phyloP scores from a whole-genome alignment of 176 grass and related monocot genomes.

The Oryza australiensis region DNA sequence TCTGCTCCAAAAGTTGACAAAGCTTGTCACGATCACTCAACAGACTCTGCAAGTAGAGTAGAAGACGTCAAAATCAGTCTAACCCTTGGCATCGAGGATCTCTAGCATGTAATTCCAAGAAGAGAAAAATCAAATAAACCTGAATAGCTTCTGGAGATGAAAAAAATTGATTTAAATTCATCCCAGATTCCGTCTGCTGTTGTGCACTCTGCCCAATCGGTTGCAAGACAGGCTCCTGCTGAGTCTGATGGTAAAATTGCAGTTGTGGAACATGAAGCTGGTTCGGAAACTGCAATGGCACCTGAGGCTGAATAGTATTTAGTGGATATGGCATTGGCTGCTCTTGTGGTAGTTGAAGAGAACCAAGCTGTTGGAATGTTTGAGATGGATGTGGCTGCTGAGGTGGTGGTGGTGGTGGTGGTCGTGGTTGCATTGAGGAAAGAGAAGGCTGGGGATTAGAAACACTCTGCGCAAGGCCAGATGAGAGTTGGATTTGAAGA shows the following conservation, averaged over 20 bases:
- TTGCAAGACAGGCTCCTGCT: slow-evolving; percentile 64
- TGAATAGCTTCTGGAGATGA: slow-evolving; percentile 96
- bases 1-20: slow-evolving; percentile 81
- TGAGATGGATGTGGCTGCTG: slow-evolving; percentile 87
- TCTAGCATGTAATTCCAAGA: neutral
- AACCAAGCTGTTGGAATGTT: slow-evolving; percentile 47
- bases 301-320: slow-evolving; percentile 56
- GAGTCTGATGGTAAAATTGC: slow-evolving; percentile 65
- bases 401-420: slow-evolving; percentile 74
- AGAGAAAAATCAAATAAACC: slow-evolving; percentile 45
- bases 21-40: slow-evolving; percentile 89
- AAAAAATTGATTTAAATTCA: slow-evolving; percentile 79
- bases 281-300: slow-evolving; percentile 75
- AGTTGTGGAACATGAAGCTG: slow-evolving; percentile 67
- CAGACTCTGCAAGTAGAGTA: slow-evolving; percentile 50
- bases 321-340: slow-evolving; percentile 46
- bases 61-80: neutral
- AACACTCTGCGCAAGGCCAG: slow-evolving; percentile 51
- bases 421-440: slow-evolving; percentile 50
- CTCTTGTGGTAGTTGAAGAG: slow-evolving; percentile 53
- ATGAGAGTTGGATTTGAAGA: slow-evolving; percentile 57
- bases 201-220: slow-evolving; percentile 42
- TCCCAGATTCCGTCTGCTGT: slow-evolving; percentile 55
- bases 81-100: slow-evolving; percentile 13
- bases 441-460: slow-evolving; percentile 53